A percentile compares a stretch with the other conserved stretches of the same genome.
Conservation (phyloP, 345 rosid species). For the Syzygium grande region DNA sequence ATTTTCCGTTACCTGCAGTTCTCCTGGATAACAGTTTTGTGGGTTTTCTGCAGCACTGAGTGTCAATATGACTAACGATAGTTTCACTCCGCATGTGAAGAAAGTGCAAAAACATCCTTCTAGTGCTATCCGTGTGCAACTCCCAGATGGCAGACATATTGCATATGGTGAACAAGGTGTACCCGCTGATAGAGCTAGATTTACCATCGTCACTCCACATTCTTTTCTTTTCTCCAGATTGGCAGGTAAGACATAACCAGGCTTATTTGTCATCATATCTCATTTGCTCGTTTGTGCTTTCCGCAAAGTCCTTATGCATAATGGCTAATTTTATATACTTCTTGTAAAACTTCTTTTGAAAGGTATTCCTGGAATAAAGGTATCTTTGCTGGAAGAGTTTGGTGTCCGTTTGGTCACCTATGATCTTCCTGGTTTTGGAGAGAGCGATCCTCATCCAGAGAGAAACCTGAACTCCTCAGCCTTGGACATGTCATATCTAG, state of each 20-base stretch:
- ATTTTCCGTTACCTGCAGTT: background rate
- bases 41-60: slow-evolving; percentile 46
- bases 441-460: slow-evolving; percentile 79
- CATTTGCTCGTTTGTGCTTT: background rate
- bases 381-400: slow-evolving; percentile 63
- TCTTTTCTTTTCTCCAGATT: slow-evolving; percentile 82
- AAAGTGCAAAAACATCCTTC: slow-evolving; percentile 63
- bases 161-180: slow-evolving; percentile 78
- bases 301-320: background rate
- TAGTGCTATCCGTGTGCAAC: slow-evolving; percentile 46
- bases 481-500: slow-evolving; percentile 59
- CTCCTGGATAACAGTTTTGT: background rate
- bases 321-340: background rate
- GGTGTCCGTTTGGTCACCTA: slow-evolving; percentile 76
- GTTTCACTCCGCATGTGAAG: slow-evolving; percentile 29
- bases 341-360: background rate
- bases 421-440: slow-evolving; percentile 98
- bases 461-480: slow-evolving; percentile 87
- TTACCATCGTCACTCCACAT: slow-evolving; percentile 65
- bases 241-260: slow-evolving; percentile 36
- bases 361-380: slow-evolving; percentile 81
- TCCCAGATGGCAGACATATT: slow-evolving; percentile 79
- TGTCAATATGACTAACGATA: slow-evolving; percentile 28
- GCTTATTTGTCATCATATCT: background rate
- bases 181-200: slow-evolving; percentile 58